These are phyloP conservation scores for Trichomonas gallinae DNA, from an alignment of 208 protist species.

Conservation along the genomic window DNA sequence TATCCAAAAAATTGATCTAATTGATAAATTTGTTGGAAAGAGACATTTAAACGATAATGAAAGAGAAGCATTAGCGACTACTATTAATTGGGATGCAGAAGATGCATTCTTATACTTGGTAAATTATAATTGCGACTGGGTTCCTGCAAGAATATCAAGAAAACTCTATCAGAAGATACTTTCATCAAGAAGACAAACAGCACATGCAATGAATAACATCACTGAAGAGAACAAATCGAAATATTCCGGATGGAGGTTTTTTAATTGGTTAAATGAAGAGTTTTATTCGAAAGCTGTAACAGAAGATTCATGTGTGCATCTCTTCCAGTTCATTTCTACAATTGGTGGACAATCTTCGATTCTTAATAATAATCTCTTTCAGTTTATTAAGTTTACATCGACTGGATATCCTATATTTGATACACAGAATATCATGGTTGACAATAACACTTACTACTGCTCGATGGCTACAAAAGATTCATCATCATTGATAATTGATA, in stretches of 20 bases:
- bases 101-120: background rate
- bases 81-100: background rate
- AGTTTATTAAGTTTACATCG: no score
- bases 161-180: background rate
- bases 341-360: background rate
- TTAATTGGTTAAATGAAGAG: background rate
- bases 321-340: background rate
- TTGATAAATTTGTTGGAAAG: no score
- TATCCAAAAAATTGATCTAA: no score
- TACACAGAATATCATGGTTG: no score
- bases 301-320: background rate
- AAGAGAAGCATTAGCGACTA: background rate
- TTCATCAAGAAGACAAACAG: background rate
- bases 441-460: no score
- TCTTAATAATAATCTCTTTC: no score
- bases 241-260: background rate
- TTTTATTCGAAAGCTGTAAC: background rate
- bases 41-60: background rate
- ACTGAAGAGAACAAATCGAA: background rate
- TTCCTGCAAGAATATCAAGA: background rate
- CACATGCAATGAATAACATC: background rate
- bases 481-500: no score
- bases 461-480: no score
- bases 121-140: background rate
- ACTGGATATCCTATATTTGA: no score